These are phyloP conservation scores for Diaporthe humulicola DNA, from an alignment of 2,329 filamentous ascomycete genomes.

Conservation along the genomic window DNA sequence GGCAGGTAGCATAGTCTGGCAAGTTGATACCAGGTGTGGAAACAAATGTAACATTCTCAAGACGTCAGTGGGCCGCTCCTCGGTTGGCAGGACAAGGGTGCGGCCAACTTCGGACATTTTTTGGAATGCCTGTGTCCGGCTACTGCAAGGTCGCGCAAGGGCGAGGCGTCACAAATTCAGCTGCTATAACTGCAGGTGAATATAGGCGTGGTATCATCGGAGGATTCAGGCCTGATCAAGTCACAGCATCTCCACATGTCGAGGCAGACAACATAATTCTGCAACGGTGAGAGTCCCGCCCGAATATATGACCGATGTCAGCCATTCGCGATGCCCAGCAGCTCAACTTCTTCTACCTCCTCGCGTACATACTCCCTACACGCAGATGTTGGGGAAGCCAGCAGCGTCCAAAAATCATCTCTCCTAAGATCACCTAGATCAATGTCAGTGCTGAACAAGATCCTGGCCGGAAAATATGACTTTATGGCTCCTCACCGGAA, in stretches of 20 bases:
- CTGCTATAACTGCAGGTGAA: conserved; percentile 1
- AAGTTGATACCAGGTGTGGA: background rate
- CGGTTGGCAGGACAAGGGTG: background rate
- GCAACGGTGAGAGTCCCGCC: background rate
- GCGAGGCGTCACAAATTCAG: background rate
- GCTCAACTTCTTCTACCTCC: background rate
- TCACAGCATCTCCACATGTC: background rate
- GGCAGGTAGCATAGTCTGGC: background rate
- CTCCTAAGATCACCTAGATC: background rate
- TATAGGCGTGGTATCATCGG: background rate
- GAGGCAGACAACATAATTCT: background rate
- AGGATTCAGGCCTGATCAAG: background rate
- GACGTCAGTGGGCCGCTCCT: background rate
- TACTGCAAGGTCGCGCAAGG: conserved; percentile 7
- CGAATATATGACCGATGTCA: background rate
- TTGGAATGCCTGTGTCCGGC: background rate
- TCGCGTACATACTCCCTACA: background rate
- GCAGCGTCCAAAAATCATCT: background rate
- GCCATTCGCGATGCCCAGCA: background rate
- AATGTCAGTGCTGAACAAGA: conserved; percentile 12
- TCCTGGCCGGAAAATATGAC: conserved; percentile 16
- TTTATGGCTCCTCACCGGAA: conserved; percentile 18
- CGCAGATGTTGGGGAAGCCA: background rate
- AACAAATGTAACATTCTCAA: background rate
- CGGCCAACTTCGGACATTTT: background rate